phyloP scores from a whole-genome alignment of 2,329 filamentous ascomycete species.

The Aspergillus eucalypticola region DNA sequence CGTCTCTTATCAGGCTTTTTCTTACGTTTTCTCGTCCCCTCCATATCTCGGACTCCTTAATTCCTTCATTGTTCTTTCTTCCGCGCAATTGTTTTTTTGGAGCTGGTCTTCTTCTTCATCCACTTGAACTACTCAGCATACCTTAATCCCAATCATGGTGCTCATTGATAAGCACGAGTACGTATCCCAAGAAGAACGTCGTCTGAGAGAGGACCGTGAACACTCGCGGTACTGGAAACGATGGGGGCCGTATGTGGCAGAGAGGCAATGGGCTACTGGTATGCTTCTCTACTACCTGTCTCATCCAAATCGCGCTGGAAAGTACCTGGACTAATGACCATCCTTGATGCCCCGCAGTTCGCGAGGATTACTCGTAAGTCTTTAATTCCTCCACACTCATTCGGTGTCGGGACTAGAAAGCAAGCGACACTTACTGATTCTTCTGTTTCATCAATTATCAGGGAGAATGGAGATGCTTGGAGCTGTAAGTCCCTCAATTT shows the following conservation, averaged over 20 bases:
- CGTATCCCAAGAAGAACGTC: slow-evolving; percentile 85
- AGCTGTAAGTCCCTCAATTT: slow-evolving; percentile 66
- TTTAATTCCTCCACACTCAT: background rate
- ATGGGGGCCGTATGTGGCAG: slow-evolving; percentile 92
- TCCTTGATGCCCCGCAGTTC: slow-evolving; percentile 55
- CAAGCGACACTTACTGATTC: slow-evolving; percentile 4
- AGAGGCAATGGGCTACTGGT: slow-evolving; percentile 95
- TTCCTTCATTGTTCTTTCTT: too few relatives aligned
- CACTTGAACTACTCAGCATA: background rate
- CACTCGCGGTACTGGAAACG: slow-evolving; percentile 94
- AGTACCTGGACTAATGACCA: slow-evolving; percentile 21
- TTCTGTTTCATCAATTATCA: slow-evolving; percentile 31
- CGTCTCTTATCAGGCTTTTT: background rate
- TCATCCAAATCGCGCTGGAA: slow-evolving; percentile 1
- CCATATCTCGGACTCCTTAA: too few relatives aligned
- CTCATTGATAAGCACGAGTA: slow-evolving; percentile 85
- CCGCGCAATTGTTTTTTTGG: background rate
- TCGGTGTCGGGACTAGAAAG: background rate
- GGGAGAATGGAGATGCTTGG: slow-evolving; percentile 88
- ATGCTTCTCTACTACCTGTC: slow-evolving; percentile 32
- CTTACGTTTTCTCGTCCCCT: slow-evolving; percentile 2
- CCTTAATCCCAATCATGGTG: slow-evolving; percentile 65
- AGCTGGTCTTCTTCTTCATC: background rate
- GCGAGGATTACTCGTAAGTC: slow-evolving; percentile 83
- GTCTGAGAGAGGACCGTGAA: slow-evolving; percentile 81